Evolutionary conservation across 106 monocot genomes (phyloP).

Genomic region (Dioscorea zingiberensis): DNA sequence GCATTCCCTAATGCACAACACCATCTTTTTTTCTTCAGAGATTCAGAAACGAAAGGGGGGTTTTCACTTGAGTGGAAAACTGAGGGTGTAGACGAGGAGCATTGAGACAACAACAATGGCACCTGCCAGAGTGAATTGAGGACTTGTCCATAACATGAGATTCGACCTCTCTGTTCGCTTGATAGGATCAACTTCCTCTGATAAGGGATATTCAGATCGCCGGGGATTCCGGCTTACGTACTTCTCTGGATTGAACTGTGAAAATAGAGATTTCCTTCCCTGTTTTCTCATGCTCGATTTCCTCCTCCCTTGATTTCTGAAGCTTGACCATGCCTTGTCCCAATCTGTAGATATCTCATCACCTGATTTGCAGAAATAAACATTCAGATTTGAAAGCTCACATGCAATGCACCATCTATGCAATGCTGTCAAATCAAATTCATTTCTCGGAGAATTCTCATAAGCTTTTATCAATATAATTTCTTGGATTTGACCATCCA

Average conservation of each 20-base stretch:
- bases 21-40: background rate
- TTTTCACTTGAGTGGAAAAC: slow-evolving; percentile 41
- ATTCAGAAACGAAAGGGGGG: background rate
- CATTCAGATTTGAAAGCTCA: too few relatives aligned
- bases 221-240: slow-evolving; percentile 93
- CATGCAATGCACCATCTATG: too few relatives aligned
- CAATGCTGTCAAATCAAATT: too few relatives aligned
- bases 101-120: slow-evolving; percentile 53
- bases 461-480: too few relatives aligned
- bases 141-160: slow-evolving; percentile 76
- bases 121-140: slow-evolving; percentile 67
- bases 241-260: slow-evolving; percentile 62
- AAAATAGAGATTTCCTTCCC: slow-evolving; percentile 62
- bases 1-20: too few relatives aligned
- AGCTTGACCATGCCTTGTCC: slow-evolving; percentile 90
- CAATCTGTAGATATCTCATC: slow-evolving; percentile 66
- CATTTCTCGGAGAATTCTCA: too few relatives aligned
- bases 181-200: slow-evolving; percentile 89
- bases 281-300: slow-evolving; percentile 11
- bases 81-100: slow-evolving; percentile 70
- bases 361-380: slow-evolving; percentile 24
- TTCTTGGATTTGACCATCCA: too few relatives aligned
- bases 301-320: slow-evolving; percentile 52
- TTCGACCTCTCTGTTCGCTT: slow-evolving; percentile 84
- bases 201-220: slow-evolving; percentile 70